Evolutionary conservation across 2,329 filamentous ascomycete species (phyloP).

Genomic region (Ceratocystis variospora): DNA sequence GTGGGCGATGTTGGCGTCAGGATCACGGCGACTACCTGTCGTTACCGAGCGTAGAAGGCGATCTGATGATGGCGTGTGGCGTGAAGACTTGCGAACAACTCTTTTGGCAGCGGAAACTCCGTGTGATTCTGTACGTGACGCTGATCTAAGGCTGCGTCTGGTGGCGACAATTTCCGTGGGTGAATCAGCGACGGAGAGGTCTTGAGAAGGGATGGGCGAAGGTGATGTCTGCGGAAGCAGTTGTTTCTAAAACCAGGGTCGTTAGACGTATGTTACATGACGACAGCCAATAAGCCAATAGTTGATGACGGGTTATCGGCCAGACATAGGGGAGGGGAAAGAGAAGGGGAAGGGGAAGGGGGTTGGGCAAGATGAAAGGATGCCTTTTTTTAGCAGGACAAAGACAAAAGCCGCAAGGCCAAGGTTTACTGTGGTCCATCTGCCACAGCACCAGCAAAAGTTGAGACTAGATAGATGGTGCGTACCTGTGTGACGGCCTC

Average conservation of each 20-base stretch:
- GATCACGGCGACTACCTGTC: not conserved
- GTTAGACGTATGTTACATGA: not conserved
- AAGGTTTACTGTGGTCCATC: too few relatives aligned
- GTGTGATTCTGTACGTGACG: not conserved
- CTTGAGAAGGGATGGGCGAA: not conserved
- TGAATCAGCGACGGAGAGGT: not conserved
- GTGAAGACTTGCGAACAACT: conserved; percentile 2
- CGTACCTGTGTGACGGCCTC: conserved; percentile 31
- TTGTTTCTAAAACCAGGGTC: not conserved
- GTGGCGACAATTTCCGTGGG: conserved; percentile 3
- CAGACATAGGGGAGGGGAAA: too few relatives aligned
- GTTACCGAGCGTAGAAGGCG: conserved; percentile 12
- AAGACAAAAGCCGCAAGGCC: too few relatives aligned
- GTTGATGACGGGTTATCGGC: too few relatives aligned
- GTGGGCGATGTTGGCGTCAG: not conserved
- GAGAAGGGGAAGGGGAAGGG: too few relatives aligned
- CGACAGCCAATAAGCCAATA: too few relatives aligned
- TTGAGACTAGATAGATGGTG: too few relatives aligned
- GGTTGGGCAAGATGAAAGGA: too few relatives aligned
- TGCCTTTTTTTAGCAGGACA: too few relatives aligned
- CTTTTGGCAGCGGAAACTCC: not conserved
- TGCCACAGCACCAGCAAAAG: too few relatives aligned
- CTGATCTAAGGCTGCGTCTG: conserved; percentile 1
- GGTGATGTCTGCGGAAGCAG: conserved; percentile 3
- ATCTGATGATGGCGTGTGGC: conserved; percentile 9